Base-by-base conservation (phyloP, 1,284 basidiomycete species). In the Porphyrellus sp. region DNA sequence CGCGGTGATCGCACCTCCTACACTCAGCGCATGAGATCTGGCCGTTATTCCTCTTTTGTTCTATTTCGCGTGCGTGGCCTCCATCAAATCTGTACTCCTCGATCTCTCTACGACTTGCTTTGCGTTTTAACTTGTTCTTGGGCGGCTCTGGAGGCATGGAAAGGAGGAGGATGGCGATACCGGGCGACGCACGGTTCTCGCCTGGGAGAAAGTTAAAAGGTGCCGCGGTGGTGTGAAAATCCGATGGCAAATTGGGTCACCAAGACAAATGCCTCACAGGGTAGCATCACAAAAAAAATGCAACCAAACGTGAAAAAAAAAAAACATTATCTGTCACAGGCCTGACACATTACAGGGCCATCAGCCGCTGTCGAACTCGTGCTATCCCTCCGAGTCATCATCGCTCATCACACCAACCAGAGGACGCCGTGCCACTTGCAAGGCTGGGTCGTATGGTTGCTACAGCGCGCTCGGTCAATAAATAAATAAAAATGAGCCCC, bases 1-100 rank as follows among this genome's bases (percentile, higher is more conserved):
- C 61, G 71, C 72, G 72, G 72, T 76, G 68, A 77, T 78, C 79
- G 76, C 75, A 79, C 75, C 72, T 74, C 62, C 75, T 72, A 63
- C 83, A 85, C 69, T 85, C 83, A 60, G 83, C 83, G 70, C 83
- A 85, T 61, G 79, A 82, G 62, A 85, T 81, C 74, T 81, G 63
- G 8, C 65, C 66, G 15, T 53, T 67, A 57, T 71, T 80, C 58
- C 79, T 73, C 64, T 80, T 81, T 61, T 76, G 64, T 56, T 81
- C 79, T 40, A 81, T 68, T 59, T 81, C 80, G 52, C 80, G 70
- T 40, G 77, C 71, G 60, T 81, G 78, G 30, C 67, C 70, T 2
- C 72, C 72, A 57, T 80, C 78, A 62, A 77, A 79, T 49, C 69
- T 63, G 54, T 72, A 77, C 24, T 79, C 78, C 11, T 81, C 79